phyloP scores from a whole-genome alignment of 768 basidiomycete genomes.

The Myochromella boudieri region DNA sequence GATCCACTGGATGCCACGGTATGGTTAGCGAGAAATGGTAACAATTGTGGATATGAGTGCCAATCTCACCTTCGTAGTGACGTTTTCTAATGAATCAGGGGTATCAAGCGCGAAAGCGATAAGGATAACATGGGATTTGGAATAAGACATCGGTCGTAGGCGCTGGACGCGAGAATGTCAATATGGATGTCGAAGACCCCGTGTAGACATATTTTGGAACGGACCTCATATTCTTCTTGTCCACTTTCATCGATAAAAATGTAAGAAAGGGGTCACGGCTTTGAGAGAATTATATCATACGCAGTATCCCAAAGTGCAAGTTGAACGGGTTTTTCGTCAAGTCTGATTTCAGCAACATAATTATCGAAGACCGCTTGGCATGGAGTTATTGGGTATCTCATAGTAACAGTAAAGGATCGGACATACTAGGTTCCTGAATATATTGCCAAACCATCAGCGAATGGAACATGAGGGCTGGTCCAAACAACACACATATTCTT shows the following conservation, averaged over 20 bases:
- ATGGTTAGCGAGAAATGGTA: constrained; percentile 5
- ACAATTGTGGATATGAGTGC: constrained; percentile 15
- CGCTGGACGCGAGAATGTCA: constrained; percentile 48
- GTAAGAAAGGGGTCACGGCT: constrained; percentile 8
- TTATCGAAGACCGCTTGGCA: constrained; percentile 91
- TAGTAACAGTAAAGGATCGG: constrained; percentile 14
- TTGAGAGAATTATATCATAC: constrained; percentile 54
- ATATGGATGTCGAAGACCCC: not conserved
- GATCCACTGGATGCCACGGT: constrained; percentile 71
- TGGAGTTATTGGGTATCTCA: constrained; percentile 16
- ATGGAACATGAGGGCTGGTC: too few species aligned
- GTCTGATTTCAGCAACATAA: constrained; percentile 96
- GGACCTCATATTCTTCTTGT: constrained; percentile 97
- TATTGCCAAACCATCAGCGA: too few species aligned
- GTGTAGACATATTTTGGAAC: constrained; percentile 13
- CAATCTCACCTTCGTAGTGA: constrained; percentile 89
- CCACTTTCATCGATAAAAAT: constrained; percentile 52
- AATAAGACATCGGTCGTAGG: constrained; percentile 94
- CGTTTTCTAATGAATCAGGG: constrained; percentile 95
- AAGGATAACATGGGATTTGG: constrained; percentile 97
- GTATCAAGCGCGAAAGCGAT: constrained; percentile 97
- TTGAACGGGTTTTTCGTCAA: constrained; percentile 97
- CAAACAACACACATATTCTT: constrained; percentile 79
- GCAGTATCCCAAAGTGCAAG: constrained; percentile 99
- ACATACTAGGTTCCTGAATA: too few species aligned